phyloP scores from a whole-genome alignment of 164 flowering plant genomes.

The Houttuynia cordata region DNA sequence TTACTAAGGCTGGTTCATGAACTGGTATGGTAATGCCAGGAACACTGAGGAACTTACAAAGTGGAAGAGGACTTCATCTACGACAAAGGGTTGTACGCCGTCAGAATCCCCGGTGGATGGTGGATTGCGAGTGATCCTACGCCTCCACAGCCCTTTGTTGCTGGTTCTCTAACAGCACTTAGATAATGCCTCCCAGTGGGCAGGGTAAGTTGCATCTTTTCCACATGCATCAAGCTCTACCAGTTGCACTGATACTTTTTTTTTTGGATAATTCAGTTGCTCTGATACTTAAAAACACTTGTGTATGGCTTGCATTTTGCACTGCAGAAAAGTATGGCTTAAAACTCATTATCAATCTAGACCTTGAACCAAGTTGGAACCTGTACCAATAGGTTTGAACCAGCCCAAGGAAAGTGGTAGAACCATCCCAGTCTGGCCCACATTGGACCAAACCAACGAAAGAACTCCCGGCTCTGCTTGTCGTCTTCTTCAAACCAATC shows the following conservation, averaged over 20 bases:
- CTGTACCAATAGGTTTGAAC: too few species aligned
- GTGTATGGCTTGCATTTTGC: not conserved
- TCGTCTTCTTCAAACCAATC: too few species aligned
- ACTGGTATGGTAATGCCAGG: constrained; percentile 13
- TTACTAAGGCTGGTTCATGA: too few species aligned
- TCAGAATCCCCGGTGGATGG: constrained; percentile 60
- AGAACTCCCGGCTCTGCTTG: too few species aligned
- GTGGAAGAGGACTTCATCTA: constrained; percentile 38
- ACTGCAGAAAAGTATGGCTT: constrained; percentile 22
- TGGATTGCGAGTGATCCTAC: constrained; percentile 47
- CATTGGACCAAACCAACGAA: too few species aligned
- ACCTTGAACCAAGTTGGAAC: too few species aligned
- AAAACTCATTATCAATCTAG: constrained; percentile 47
- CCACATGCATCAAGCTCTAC: too few species aligned
- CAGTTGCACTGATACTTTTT: not conserved
- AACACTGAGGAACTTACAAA: constrained; percentile 38
- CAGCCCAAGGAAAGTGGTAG: too few species aligned
- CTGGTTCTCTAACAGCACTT: constrained; percentile 37
- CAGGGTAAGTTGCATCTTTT: constrained; percentile 19
- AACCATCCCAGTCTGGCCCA: too few species aligned
- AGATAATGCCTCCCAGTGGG: constrained; percentile 50
- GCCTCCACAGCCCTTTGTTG: constrained; percentile 46
- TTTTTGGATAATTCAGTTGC: too few species aligned
- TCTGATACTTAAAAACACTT: too few species aligned
- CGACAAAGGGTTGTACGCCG: constrained; percentile 31